A percentile compares a stretch with the other conserved stretches of the same genome.
Conservation (phyloP, 1,284 basidiomycete genomes). For the Dichomitus squalens region DNA sequence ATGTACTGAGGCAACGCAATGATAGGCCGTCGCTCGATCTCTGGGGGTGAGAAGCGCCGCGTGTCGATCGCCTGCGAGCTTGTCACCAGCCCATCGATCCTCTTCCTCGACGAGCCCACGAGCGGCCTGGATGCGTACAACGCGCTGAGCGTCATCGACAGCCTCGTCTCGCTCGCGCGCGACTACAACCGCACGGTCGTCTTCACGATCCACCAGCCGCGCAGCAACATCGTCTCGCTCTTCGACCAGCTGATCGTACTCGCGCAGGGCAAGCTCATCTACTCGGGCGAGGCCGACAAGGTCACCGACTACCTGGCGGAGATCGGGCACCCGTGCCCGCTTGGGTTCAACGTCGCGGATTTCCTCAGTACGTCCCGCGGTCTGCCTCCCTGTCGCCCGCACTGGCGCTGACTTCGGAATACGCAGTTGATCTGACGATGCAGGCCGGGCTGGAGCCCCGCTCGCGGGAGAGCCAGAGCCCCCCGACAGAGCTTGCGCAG, state of each 20-base stretch:
- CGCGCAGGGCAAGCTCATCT: slow-evolving; percentile 82
- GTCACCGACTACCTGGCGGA: slow-evolving; percentile 82
- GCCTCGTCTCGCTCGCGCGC: slow-evolving; percentile 82
- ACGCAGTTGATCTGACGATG: slow-evolving; percentile 83
- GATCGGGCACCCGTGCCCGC: slow-evolving; percentile 85
- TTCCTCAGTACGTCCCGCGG: slow-evolving; percentile 76
- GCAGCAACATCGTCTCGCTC: slow-evolving; percentile 94
- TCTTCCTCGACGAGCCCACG: slow-evolving; percentile 97
- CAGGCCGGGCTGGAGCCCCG: slow-evolving; percentile 59
- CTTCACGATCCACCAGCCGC: slow-evolving; percentile 98
- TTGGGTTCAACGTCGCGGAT: slow-evolving; percentile 98
- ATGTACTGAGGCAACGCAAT: neutral
- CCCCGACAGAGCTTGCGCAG: slow-evolving; percentile 33
- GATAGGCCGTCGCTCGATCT: slow-evolving; percentile 81
- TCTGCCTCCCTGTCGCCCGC: neutral
- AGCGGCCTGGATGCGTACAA: slow-evolving; percentile 95
- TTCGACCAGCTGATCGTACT: slow-evolving; percentile 93
- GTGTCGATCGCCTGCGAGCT: slow-evolving; percentile 99
- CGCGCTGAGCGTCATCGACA: slow-evolving; percentile 92
- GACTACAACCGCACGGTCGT: slow-evolving; percentile 95
- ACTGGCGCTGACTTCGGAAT: neutral
- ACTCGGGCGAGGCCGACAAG: slow-evolving; percentile 75
- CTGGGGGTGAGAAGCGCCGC: slow-evolving; percentile 93
- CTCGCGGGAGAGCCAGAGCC: slow-evolving; percentile 41
- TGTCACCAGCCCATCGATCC: slow-evolving; percentile 92